Evolutionary conservation across 345 rosid genomes (phyloP).

Genomic region (Sonneratia caseolaris): DNA sequence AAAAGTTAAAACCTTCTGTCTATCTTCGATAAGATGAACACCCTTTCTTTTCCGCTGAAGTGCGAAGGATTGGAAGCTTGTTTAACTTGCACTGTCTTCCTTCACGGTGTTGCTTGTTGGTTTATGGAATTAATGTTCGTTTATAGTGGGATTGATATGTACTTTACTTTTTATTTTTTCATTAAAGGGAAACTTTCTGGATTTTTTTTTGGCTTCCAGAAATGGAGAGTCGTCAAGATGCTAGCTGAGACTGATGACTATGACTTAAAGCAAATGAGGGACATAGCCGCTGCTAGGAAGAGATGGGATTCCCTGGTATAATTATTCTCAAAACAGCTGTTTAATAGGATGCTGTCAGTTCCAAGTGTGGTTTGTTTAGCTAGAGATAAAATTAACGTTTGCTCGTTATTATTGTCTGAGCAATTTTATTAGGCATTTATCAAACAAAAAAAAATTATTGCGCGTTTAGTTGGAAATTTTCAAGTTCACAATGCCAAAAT

Average conservation of each 20-base stretch:
- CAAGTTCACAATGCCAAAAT: background rate
- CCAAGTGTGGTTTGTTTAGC: background rate
- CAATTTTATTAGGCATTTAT: background rate
- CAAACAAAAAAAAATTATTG: background rate
- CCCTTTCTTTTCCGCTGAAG: background rate
- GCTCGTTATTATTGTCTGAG: background rate
- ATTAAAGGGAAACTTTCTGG: background rate
- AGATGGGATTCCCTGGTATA: slow-evolving; percentile 89
- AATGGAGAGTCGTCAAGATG: slow-evolving; percentile 34
- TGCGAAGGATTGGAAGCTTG: background rate
- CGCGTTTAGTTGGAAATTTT: background rate
- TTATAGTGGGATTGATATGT: background rate
- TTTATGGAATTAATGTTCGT: background rate
- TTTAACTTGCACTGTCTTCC: background rate
- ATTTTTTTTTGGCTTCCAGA: slow-evolving; percentile 22
- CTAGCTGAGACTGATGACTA: slow-evolving; percentile 60
- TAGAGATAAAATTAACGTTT: background rate
- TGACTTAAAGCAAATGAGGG: slow-evolving; percentile 82
- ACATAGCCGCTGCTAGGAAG: slow-evolving; percentile 86
- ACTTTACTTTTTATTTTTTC: background rate
- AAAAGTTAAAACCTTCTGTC: background rate
- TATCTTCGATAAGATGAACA: background rate
- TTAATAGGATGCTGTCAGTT: background rate
- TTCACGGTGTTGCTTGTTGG: background rate
- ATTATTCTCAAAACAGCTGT: background rate